Conservation (phyloP, 495 filamentous ascomycete genomes). For the Penicillium pulvis region DNA sequence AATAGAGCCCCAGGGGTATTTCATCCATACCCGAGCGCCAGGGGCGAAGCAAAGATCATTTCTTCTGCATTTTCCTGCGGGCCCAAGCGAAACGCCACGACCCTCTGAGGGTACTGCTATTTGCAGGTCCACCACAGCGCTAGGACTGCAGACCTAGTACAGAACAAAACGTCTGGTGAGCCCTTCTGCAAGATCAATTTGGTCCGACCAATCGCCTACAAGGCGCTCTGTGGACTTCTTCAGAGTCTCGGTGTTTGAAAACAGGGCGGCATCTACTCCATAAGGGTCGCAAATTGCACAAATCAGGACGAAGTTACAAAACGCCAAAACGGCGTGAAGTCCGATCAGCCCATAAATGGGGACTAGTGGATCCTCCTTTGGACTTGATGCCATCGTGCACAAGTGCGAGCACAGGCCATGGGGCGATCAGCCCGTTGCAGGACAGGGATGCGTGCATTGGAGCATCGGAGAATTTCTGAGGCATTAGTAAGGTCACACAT, state of each 20-base stretch:
- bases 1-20: conserved; percentile 6
- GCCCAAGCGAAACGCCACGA: conserved; percentile 1
- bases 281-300: background rate
- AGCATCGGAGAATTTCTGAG: conserved; percentile 17
- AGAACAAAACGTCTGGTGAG: background rate
- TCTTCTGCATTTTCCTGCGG: conserved; percentile 3
- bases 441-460: conserved; percentile 21
- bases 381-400: conserved; percentile 30
- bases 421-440: conserved; percentile 15
- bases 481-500: conserved; percentile 4
- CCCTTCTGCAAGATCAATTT: conserved; percentile 3
- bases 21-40: background rate
- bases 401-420: conserved; percentile 27
- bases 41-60: background rate
- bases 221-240: background rate
- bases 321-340: conserved; percentile 19
- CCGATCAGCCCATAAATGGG: conserved; percentile 17
- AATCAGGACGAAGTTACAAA: background rate
- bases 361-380: background rate
- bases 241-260: background rate
- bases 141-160: background rate
- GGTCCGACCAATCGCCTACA: background rate
- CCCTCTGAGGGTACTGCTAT: background rate
- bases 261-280: background rate
- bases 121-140: conserved; percentile 1